phyloP scores from a whole-genome alignment of 257 asterid genomes.

The Gynochthodes officinalis region DNA sequence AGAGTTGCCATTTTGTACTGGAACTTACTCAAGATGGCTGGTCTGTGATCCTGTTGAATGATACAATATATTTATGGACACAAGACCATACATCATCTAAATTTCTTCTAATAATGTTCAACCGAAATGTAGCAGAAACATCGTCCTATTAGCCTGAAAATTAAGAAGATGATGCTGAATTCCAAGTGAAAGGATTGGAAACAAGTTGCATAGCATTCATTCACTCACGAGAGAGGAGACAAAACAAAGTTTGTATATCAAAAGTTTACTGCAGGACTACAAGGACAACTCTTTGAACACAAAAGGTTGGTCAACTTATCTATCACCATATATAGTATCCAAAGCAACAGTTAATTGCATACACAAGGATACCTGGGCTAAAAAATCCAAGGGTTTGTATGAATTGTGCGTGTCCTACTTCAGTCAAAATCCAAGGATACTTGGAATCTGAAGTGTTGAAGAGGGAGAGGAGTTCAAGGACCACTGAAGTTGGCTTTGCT shows the following conservation, averaged over 20 bases:
- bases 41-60: neutral
- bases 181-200: too few species aligned
- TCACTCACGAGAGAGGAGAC: neutral
- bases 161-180: neutral
- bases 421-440: too few species aligned
- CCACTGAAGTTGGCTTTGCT: too few species aligned
- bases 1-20: too few species aligned
- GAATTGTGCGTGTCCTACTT: neutral
- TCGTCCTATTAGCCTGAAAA: neutral
- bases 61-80: neutral
- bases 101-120: neutral
- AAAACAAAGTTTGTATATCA: neutral
- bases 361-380: neutral
- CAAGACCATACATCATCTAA: neutral
- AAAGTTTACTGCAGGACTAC: neutral
- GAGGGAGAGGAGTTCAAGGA: neutral
- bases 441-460: too few species aligned
- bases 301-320: neutral
- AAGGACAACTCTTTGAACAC: neutral
- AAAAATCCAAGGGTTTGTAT: neutral
- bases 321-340: neutral
- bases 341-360: neutral
- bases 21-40: neutral
- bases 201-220: neutral
- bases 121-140: too few species aligned